Base-by-base conservation (phyloP, 805 yeast species). In the Hagleromyces aurorensis region DNA sequence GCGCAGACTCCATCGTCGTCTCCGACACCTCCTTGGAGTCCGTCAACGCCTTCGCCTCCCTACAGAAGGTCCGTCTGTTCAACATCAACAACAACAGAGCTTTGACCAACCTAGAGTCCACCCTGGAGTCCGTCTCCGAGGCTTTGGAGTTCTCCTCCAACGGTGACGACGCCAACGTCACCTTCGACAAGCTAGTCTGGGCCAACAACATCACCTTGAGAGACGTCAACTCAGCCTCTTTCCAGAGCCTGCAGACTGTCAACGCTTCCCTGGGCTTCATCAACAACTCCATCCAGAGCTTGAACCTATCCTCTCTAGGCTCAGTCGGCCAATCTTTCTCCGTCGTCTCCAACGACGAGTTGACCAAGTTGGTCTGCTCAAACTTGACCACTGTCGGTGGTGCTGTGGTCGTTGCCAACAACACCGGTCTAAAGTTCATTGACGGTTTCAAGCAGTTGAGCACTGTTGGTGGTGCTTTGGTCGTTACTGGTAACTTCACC, bases 21-120 rank as follows among this genome's bases (percentile, higher is more conserved):
- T 72, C 89, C 30, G 87, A 82, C 64, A 81, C 91, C 43, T 67
- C 75, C 46, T 68, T 82, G 55, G 68, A 68, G 51, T 62, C 78
- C 29, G 70, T 82, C 52, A 72, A 69, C 33, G 91, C 91, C 61
- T 67, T 80, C 52, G 38, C 58, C 19, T 57, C 59, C 44, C 62
- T 69, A 42, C 47, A 57, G 27, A 43, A 55, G 37, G 67, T 67
- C 30, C 65, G 63, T 38, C 72, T 70, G 29, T 78, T 78, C 65
- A 69, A 89, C 68, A 72, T 91, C 52, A 87, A 86, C 86, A 91
- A 91, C 80, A 91, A 91, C 76, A 65, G 60, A 45, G 72, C 78
- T 57, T 73, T 91, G 60, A 73, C 68, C 46, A 60, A 83, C 37
- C 72, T 81, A 48, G 71, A 79, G 56, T 76, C 89, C 30, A 74